Evolutionary conservation across 1,284 basidiomycete species (phyloP).

Genomic region (Lentinula novae-zelandiae): DNA sequence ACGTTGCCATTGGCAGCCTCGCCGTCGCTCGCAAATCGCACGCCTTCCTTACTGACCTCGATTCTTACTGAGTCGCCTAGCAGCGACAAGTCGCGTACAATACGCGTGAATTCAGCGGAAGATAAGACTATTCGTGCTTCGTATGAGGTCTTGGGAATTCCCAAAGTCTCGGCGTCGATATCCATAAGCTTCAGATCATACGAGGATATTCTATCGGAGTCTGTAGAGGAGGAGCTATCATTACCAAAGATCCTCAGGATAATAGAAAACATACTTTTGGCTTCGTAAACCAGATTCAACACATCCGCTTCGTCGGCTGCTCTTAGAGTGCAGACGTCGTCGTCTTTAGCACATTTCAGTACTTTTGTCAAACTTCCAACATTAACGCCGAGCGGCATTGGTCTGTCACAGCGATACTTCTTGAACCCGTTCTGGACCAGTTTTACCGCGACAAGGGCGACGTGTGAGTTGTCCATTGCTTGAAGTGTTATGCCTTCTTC

Average conservation of each 20-base stretch:
- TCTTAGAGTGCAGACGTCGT: slow-evolving; percentile 90
- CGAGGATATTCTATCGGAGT: slow-evolving; percentile 92
- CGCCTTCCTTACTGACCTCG: slow-evolving; percentile 95
- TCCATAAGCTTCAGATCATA: slow-evolving; percentile 99
- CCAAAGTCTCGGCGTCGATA: slow-evolving; percentile 93
- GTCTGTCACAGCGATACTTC: slow-evolving; percentile 91
- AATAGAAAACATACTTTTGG: slow-evolving; percentile 62
- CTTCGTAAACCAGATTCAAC: slow-evolving; percentile 89
- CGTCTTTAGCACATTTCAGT: slow-evolving; percentile 95
- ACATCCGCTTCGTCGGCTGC: slow-evolving; percentile 91
- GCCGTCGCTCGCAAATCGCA: slow-evolving; percentile 91
- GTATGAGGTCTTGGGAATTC: slow-evolving; percentile 98
- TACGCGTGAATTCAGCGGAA: slow-evolving; percentile 85
- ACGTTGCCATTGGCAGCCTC: slow-evolving; percentile 93
- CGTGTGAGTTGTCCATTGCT: slow-evolving; percentile 99
- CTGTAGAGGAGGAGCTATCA: slow-evolving; percentile 35
- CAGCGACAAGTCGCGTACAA: slow-evolving; percentile 90
- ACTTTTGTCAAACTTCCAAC: slow-evolving; percentile 92
- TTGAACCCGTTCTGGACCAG: slow-evolving; percentile 80
- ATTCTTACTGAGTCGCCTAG: slow-evolving; percentile 96
- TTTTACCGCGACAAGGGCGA: slow-evolving; percentile 89
- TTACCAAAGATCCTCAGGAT: slow-evolving; percentile 11
- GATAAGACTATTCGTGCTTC: slow-evolving; percentile 92
- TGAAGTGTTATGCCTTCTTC: slow-evolving; percentile 95
- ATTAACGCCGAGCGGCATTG: slow-evolving; percentile 93